Evolutionary conservation across 495 filamentous ascomycete species (phyloP), one percentile per base, ranked within the genome.

Genomic region (Neurospora intermedia): DNA sequence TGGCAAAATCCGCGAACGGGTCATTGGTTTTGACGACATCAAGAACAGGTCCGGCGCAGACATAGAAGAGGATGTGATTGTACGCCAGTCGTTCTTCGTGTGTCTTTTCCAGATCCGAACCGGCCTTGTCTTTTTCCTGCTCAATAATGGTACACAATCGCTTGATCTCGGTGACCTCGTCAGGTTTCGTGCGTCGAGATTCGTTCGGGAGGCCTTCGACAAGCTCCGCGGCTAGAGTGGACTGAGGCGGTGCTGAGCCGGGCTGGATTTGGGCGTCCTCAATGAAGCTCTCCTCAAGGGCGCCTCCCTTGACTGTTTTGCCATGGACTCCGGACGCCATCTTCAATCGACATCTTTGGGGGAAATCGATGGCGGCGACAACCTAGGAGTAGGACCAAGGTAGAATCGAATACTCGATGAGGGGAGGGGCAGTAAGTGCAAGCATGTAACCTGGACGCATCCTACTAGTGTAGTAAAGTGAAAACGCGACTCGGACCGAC

Each of bases 41-140:
- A 3, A 99, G 81, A 27, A 94, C 92, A 62, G 93, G 93, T 76
- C 92, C 89, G 69, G 92, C 86, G 75, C 96, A 91, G 74, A 97
- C 91, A 75, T 90, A 91, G 43, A 98, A 90, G 35, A 98, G 86
- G 81, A 92, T 91, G 78, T 92, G 89, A 75, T 95, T 93, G 78
- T 94, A 88, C 9, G 89, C 86, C 69, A 92, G 80, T 74, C 90
- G 89, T 70, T 92, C 89, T 73, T 91, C 88, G 7, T 85, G 71
- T n/a, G 84, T 78, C 73, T 83, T 77, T n/a, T 80, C 75, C 48
- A 27, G 15, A 66, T 66, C 27, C 27, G 54, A 66, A 10, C 74
- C 74, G 18, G 83, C 82, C 20, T 85, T 73, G 66, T 80, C 80
- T 62, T 85, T 84, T 59, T 83, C 80, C 0, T 79, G 76, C 43